Base-by-base conservation (phyloP, 176 grass and related monocot species). In the Oryza meridionalis region DNA sequence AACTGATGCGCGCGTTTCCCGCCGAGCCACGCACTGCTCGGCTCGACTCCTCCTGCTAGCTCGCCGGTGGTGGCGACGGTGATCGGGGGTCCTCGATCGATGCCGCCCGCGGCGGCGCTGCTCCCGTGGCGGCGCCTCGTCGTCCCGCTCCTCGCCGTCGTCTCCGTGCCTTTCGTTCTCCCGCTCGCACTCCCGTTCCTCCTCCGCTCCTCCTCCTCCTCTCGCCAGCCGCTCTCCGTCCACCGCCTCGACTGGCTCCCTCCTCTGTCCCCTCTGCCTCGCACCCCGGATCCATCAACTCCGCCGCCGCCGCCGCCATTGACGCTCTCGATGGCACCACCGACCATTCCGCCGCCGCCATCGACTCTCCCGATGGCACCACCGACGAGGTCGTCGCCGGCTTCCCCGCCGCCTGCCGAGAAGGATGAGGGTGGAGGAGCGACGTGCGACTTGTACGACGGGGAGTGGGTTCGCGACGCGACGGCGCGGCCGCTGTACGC, bases 371-470 rank as follows among this genome's bases (percentile, higher is more conserved):
- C 21, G 1, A 3, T 24, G 59, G 24, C 6, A 26, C 33, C 4
- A 35, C 64, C 24, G 9, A 26, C 31, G 3, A 11, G 11, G 15
- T 37, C 43, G 0, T 11, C 31, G 4, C 5, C 26, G 25, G 2
- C 32, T 3, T 71, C 65, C 1, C 37, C 31, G 2, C 26, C 69
- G 13, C 21, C 11, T 12, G 21, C 70, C 0, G 44, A 37, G 55
- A 55, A 38, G 53, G 21, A 33, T 17, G 17, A 21, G 27, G 55
- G 68, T 26, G 26, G 62, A 4, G 26, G 62, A 2, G 3, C 14
- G 26, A 73, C 31, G 32, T 95, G 96, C 87, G 86, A 98, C 82
- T 25, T 98, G 69, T 98, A 85, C 77, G 89, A 95, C 72, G 93
- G 96, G 33, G 87, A 76, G 77, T 95, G 96, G 96, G 89, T 88